Conservation (phyloP, 495 filamentous ascomycete genomes). For the Astrothelium subdiscretum region DNA sequence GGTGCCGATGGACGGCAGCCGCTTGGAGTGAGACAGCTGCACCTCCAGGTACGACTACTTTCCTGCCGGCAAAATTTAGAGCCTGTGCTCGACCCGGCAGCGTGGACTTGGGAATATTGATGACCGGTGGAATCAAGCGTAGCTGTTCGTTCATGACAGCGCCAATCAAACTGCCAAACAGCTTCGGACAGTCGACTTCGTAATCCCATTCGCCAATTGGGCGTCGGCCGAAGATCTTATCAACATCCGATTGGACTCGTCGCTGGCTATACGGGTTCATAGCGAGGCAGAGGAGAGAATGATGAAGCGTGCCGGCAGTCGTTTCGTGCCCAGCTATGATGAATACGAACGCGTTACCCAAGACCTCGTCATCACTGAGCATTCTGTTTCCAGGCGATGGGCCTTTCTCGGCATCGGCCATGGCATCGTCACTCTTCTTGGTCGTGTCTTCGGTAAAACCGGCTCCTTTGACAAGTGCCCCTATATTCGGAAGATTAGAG, state of each 20-base stretch:
- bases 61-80: slow-evolving; percentile 39
- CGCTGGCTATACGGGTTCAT: slow-evolving; percentile 45
- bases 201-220: slow-evolving; percentile 50
- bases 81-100: slow-evolving; percentile 34
- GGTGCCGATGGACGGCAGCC: slow-evolving; percentile 46
- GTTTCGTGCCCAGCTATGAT: slow-evolving; percentile 65
- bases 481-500: not conserved
- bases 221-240: slow-evolving; percentile 39
- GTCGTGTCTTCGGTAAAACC: slow-evolving; percentile 18
- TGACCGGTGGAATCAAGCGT: slow-evolving; percentile 49
- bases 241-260: slow-evolving; percentile 49
- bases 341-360: slow-evolving; percentile 62
- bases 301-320: slow-evolving; percentile 55
- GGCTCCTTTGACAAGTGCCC: slow-evolving; percentile 26
- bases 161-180: slow-evolving; percentile 50
- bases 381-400: slow-evolving; percentile 19
- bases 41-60: slow-evolving; percentile 38
- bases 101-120: slow-evolving; percentile 49
- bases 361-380: slow-evolving; percentile 46
- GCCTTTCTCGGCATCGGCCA: slow-evolving; percentile 13
- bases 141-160: slow-evolving; percentile 60
- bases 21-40: slow-evolving; percentile 35
- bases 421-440: not conserved
- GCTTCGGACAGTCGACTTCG: slow-evolving; percentile 41
- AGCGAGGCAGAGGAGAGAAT: slow-evolving; percentile 48